phyloP scores from a whole-genome alignment of 352 stramenopile genomes.

The Pythium utonaiense region DNA sequence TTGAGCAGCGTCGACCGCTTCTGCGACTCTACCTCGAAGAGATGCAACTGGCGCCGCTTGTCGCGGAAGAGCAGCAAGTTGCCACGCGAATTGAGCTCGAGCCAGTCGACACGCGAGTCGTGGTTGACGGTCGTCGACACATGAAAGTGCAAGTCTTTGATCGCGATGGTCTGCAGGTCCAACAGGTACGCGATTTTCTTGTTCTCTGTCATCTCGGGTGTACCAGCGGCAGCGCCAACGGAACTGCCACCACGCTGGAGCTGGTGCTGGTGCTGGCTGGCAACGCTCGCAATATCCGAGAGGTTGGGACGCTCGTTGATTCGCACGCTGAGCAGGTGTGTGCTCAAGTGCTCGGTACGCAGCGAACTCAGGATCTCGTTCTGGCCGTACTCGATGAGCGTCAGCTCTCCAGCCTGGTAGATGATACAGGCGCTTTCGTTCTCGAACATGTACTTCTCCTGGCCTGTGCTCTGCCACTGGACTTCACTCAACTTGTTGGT shows the following conservation, averaged over 20 bases:
- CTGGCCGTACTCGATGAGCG: constrained; percentile 92
- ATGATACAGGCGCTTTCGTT: constrained; percentile 90
- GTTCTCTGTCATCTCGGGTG: constrained; percentile 55
- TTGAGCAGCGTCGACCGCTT: constrained; percentile 87
- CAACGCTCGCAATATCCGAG: constrained; percentile 22
- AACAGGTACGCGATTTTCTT: constrained; percentile 95
- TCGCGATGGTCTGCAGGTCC: constrained; percentile 90
- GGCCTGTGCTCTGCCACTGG: constrained; percentile 83
- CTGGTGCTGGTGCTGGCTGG: constrained; percentile 25
- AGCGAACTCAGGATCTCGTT: constrained; percentile 91
- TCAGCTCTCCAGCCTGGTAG: constrained; percentile 90
- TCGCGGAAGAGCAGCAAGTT: constrained; percentile 93
- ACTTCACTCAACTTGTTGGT: constrained; percentile 91
- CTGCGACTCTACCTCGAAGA: constrained; percentile 90
- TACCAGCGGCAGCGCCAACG: not conserved
- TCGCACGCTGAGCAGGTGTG: constrained; percentile 90
- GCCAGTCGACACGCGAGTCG: constrained; percentile 91
- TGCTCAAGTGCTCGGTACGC: constrained; percentile 88
- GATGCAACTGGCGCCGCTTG: constrained; percentile 87
- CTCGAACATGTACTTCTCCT: constrained; percentile 95
- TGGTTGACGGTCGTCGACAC: constrained; percentile 88
- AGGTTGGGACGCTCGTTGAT: constrained; percentile 88
- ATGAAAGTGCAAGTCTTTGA: constrained; percentile 82
- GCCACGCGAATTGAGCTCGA: constrained; percentile 91
- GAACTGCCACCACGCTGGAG: constrained; percentile 13